Percentiles rank a stretch among this genome's conserved stretches.
phyloP scores from a whole-genome alignment of 2,329 filamentous ascomycete genomes.

The Diaporthe sp. region DNA sequence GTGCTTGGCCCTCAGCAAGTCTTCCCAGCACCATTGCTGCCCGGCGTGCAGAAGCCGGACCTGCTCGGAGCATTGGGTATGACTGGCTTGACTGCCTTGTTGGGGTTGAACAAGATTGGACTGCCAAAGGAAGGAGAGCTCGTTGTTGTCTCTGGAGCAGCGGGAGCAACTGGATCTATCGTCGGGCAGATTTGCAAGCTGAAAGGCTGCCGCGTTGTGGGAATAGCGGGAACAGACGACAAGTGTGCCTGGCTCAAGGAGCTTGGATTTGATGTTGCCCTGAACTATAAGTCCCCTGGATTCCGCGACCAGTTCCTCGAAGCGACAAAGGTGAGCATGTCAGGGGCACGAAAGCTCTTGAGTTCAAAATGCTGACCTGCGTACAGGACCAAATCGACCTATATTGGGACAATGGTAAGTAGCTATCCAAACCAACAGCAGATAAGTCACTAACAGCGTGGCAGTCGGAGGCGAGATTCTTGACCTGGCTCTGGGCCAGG shows the following conservation, averaged over 20 bases:
- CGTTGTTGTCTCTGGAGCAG: conserved; percentile 76
- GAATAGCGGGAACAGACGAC: conserved; percentile 68
- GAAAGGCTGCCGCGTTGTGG: conserved; percentile 68
- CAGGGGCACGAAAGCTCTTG: conserved; percentile 48
- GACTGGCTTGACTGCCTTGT: conserved; percentile 77
- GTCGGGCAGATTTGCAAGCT: conserved; percentile 78
- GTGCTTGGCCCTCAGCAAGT: conserved; percentile 61
- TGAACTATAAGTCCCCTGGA: conserved; percentile 78
- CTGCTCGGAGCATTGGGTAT: conserved; percentile 68
- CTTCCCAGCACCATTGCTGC: conserved; percentile 46
- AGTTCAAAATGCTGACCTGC: background rate
- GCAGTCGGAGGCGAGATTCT: conserved; percentile 78
- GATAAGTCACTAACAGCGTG: conserved; percentile 12
- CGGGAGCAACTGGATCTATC: conserved; percentile 76
- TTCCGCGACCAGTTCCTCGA: conserved; percentile 73
- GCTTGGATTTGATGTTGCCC: conserved; percentile 75
- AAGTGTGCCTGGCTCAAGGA: conserved; percentile 74
- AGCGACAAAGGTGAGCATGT: conserved; percentile 58
- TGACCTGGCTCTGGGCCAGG: conserved; percentile 74
- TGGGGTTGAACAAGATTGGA: conserved; percentile 75
- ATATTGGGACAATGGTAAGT: conserved; percentile 75
- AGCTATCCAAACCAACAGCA: background rate
- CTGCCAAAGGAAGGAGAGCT: conserved; percentile 74
- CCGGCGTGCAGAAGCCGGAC: conserved; percentile 60
- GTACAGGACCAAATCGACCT: conserved; percentile 70